Percentiles rank a stretch among this genome's conserved stretches.
These are phyloP conservation scores for Camillea tinctor DNA, from an alignment of 2,329 filamentous ascomycete species.

Conservation along the genomic window DNA sequence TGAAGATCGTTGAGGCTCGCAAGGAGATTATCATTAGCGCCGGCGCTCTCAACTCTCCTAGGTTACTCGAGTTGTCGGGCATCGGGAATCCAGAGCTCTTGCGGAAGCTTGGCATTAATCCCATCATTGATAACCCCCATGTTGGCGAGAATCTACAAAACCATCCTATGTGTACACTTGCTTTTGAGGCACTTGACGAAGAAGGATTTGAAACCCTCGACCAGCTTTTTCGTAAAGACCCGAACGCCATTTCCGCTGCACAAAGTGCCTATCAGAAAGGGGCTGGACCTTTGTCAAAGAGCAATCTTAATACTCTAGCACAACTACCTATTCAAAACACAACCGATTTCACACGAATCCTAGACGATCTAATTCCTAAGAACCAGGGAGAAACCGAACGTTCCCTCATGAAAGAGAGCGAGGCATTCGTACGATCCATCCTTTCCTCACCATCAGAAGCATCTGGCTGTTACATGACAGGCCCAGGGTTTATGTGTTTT, in stretches of 20 bases:
- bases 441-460: too few species aligned
- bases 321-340: too few species aligned
- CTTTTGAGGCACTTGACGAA: background rate
- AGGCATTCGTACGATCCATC: too few species aligned
- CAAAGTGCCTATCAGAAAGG: too few species aligned
- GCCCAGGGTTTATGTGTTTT: too few species aligned
- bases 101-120: background rate
- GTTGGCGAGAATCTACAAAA: background rate
- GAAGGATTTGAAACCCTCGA: background rate
- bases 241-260: background rate
- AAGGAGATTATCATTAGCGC: background rate
- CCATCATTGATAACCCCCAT: background rate
- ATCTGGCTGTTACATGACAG: too few species aligned
- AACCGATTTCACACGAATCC: too few species aligned
- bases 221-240: background rate
- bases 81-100: background rate
- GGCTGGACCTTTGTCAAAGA: too few species aligned
- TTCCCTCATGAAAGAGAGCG: too few species aligned
- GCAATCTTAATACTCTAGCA: too few species aligned
- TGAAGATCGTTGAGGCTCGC: background rate
- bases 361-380: too few species aligned
- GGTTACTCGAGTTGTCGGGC: background rate
- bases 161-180: background rate
- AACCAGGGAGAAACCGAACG: too few species aligned
- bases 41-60: background rate